These are phyloP conservation scores for Lojkania enalia DNA, from an alignment of 2,329 filamentous ascomycete species.

Conservation along the genomic window DNA sequence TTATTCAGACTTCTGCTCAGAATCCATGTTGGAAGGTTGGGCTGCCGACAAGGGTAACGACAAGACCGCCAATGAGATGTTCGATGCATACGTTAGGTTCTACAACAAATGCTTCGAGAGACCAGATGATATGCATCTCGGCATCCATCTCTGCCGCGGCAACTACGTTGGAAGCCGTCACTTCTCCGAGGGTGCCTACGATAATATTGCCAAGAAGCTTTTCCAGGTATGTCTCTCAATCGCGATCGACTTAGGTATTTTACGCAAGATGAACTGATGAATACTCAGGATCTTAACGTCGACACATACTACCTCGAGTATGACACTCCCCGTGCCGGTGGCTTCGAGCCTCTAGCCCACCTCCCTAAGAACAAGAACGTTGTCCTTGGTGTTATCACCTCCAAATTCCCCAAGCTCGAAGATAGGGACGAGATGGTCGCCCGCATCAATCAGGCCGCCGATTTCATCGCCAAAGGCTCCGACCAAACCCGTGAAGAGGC, in stretches of 20 bases:
- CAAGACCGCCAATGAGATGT: slow-evolving; percentile 68
- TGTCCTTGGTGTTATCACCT: slow-evolving; percentile 52
- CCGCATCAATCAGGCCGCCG: slow-evolving; percentile 57
- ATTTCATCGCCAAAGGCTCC: slow-evolving; percentile 70
- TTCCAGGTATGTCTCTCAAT: slow-evolving; percentile 36
- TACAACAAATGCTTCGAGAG: slow-evolving; percentile 72
- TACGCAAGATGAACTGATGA: neutral
- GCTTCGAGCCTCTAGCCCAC: slow-evolving; percentile 51
- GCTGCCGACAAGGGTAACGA: slow-evolving; percentile 67
- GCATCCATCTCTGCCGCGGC: slow-evolving; percentile 71
- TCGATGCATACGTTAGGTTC: slow-evolving; percentile 74
- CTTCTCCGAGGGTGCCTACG: slow-evolving; percentile 53
- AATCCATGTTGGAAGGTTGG: slow-evolving; percentile 44
- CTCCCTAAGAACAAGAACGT: slow-evolving; percentile 53
- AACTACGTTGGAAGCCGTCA: slow-evolving; percentile 53
- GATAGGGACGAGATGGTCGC: slow-evolving; percentile 52
- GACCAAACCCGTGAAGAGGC: slow-evolving; percentile 67
- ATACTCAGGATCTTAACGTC: slow-evolving; percentile 40
- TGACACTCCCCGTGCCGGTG: slow-evolving; percentile 53
- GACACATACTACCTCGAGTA: slow-evolving; percentile 50
- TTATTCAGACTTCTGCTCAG: slow-evolving; percentile 39
- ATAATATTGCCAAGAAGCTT: slow-evolving; percentile 50
- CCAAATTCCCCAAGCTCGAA: slow-evolving; percentile 52
- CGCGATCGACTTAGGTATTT: neutral
- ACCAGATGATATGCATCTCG: slow-evolving; percentile 72